phyloP scores from a whole-genome alignment of 2,329 filamentous ascomycete genomes.

The Alternaria burnsii region DNA sequence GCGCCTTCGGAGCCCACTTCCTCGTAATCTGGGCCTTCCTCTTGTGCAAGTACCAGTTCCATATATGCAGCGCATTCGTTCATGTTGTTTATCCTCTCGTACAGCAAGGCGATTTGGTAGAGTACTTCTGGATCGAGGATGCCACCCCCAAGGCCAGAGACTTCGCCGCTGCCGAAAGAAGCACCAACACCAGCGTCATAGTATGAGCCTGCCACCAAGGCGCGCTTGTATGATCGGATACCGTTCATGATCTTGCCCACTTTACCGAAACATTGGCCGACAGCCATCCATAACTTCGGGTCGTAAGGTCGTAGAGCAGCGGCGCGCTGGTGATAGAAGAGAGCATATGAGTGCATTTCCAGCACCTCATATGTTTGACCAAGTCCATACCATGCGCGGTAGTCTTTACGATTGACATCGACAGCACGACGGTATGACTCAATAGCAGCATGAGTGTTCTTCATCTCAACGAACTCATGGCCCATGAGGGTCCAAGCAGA shows the following conservation, averaged over 20 bases:
- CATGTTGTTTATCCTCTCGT: slow-evolving; percentile 79
- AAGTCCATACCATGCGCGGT: slow-evolving; percentile 96
- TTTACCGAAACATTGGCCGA: slow-evolving; percentile 89
- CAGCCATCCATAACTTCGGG: slow-evolving; percentile 98
- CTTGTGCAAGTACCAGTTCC: slow-evolving; percentile 93
- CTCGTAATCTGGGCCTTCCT: slow-evolving; percentile 70
- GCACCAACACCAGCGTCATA: slow-evolving; percentile 71
- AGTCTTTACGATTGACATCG: slow-evolving; percentile 94
- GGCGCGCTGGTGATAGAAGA: slow-evolving; percentile 98
- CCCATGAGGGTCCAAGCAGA: slow-evolving; percentile 99
- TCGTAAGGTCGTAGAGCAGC: slow-evolving; percentile 94
- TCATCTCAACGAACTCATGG: slow-evolving; percentile 97
- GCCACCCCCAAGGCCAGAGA: slow-evolving; percentile 55
- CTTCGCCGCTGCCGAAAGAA: slow-evolving; percentile 57
- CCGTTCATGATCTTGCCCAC: slow-evolving; percentile 88
- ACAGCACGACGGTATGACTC: slow-evolving; percentile 96
- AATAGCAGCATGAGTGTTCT: slow-evolving; percentile 97
- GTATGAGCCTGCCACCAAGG: slow-evolving; percentile 85
- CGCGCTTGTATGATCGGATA: slow-evolving; percentile 94
- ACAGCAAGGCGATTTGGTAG: slow-evolving; percentile 87
- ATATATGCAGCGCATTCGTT: slow-evolving; percentile 90
- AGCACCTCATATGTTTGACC: slow-evolving; percentile 97
- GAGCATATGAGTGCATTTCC: slow-evolving; percentile 95
- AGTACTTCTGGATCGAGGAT: slow-evolving; percentile 90
- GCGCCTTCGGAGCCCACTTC: slow-evolving; percentile 51